Base-by-base conservation (phyloP, 805 yeast genomes). In the Teunomyces funiuensis region DNA sequence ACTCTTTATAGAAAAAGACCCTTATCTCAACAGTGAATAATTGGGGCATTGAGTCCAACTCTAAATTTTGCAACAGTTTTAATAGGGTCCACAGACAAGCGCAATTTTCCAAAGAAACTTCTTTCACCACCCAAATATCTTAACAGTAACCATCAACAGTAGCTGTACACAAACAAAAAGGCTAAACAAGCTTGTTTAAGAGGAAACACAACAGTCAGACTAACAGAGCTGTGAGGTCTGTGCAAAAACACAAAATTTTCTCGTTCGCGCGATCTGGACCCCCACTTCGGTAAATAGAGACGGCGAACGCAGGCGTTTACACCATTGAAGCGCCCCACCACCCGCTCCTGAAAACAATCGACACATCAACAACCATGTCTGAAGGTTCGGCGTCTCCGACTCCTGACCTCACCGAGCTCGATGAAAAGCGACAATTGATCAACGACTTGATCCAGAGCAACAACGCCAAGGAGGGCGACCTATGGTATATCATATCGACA, bases 401-500 rank as follows among this genome's bases (percentile, higher is more conserved):
- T 31, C 15, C 19, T 6, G 25, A 3, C 14, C 19, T 14, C n/a
- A 18, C 11, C 13, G 34, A 23, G 5, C 28, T 41, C 18, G n/a
- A 11, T 8, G 45, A 42, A 16, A 55, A 45, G 17, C 44, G 65
- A 37, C 43, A 45, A 22, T 36, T 53, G 6, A 58, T 62, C 23
- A 45, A 50, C 16, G 48, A 51, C 14, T 45, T 59, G 8, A 42
- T 60, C 16, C 41, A 43, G 29, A 42, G 43, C 16, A 45, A 46
- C 40, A 33, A 27, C 20, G 55, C 55, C 28, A 45, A 61, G 20
- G 80, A 77, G 44, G 85, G 83, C 5, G 77, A 72, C 36, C 57
- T 54, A 23, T 72, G 75, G 52, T 77, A 63, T 50, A 64, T 77
- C 18, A 66, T 81, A 8, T 77, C 85, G 1, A 57, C 63, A 10